These are phyloP conservation scores for Pyracantha coccinea DNA, from an alignment of 331 rosid species.

Conservation along the genomic window DNA sequence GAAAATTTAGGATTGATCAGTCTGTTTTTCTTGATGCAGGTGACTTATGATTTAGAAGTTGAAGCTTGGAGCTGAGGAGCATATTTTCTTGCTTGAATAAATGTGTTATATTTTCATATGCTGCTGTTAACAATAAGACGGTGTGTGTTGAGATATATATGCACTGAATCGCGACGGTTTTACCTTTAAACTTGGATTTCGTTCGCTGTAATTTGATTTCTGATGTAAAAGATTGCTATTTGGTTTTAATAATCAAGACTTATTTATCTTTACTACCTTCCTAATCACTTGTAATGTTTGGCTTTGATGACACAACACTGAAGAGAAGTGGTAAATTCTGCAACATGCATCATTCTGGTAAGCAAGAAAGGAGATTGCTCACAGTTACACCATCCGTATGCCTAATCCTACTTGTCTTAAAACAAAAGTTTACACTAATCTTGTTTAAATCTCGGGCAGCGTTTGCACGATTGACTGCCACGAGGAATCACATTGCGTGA, in stretches of 20 bases:
- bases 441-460: background rate
- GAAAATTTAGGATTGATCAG: too few relatives aligned
- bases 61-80: background rate
- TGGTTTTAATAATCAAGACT: background rate
- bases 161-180: background rate
- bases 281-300: background rate
- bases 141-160: background rate
- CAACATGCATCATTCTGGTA: background rate
- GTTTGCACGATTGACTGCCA: background rate
- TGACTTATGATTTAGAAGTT: too few relatives aligned
- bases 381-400: background rate
- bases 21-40: too few relatives aligned
- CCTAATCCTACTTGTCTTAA: background rate
- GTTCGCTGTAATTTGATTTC: background rate
- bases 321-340: background rate
- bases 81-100: too few relatives aligned
- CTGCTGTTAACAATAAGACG: constrained; percentile 7
- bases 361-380: background rate
- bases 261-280: background rate
- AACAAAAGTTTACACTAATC: background rate
- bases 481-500: background rate
- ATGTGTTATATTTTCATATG: background rate
- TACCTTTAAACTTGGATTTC: background rate
- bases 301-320: background rate
- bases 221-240: background rate